These are phyloP conservation scores for Gaillardinia entomophila DNA, from an alignment of 805 yeast species.

Conservation along the genomic window DNA sequence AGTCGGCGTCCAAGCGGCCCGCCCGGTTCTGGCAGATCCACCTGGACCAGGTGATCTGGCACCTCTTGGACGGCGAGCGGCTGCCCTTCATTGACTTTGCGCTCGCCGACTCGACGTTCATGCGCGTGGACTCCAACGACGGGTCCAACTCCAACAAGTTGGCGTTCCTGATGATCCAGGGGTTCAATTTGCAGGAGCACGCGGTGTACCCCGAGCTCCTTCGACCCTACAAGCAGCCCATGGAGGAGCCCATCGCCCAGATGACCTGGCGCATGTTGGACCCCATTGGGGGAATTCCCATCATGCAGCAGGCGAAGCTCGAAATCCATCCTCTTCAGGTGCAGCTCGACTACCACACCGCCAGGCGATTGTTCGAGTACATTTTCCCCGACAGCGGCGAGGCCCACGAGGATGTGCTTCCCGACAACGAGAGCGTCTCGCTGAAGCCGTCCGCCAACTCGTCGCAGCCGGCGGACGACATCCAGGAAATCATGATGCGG, in stretches of 20 bases:
- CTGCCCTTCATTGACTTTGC: conserved; percentile 67
- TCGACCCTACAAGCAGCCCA: conserved; percentile 37
- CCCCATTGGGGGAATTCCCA: conserved; percentile 89
- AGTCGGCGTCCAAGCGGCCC: conserved; percentile 14
- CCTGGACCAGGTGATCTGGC: conserved; percentile 68
- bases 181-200: conserved; percentile 53
- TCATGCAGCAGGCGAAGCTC: conserved; percentile 60
- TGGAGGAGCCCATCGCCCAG: conserved; percentile 17
- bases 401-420: background rate
- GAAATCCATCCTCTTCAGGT: conserved; percentile 61
- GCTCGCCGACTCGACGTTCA: conserved; percentile 54
- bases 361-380: conserved; percentile 57
- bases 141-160: conserved; percentile 63
- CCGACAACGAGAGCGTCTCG: background rate
- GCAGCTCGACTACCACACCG: conserved; percentile 67
- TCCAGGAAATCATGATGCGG: conserved; percentile 36
- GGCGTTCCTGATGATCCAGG: conserved; percentile 58
- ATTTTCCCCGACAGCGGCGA: conserved; percentile 54
- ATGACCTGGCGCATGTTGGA: conserved; percentile 71
- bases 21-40: conserved; percentile 13
- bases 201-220: conserved; percentile 69
- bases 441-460: background rate
- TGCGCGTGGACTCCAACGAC: conserved; percentile 56
- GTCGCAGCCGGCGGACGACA: conserved; percentile 23
- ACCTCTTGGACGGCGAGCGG: conserved; percentile 55